Base-by-base conservation (phyloP, 495 filamentous ascomycete genomes). In the Talaromyces adpressus region DNA sequence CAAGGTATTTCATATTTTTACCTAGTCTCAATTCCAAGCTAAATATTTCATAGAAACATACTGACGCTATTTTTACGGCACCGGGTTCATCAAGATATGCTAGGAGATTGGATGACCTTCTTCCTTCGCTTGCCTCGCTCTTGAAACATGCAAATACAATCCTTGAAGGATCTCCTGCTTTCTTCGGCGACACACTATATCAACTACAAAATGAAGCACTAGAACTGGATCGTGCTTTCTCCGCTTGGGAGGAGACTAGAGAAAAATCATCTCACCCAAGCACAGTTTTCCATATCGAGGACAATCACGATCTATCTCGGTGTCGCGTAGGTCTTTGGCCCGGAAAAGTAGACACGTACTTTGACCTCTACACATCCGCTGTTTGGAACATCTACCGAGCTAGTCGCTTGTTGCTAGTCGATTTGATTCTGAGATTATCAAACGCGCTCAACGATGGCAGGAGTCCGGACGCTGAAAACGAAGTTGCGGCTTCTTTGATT, bases 361-460 rank as follows among this genome's bases (percentile, higher is more conserved):
- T 71, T 49, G 70, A 71, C n/a, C 62, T 63, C 14, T 74, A 72
- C 62, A 63, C 72, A 34, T 71, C 70, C 0, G 61, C 57, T 2
- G 62, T 73, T 4, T 76, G 73, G 73, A 76, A 76, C 29, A 54
- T 67, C 5, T 73, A 66, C 29, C 72, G 73, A 9, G 57, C 63
- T 16, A 67, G 65, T 49, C 69, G 70, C 47, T 68, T 72, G 29
- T 59, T 67, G 14, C 64, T 72, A 6, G 54, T 68, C 1, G 56
- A 65, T 25, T 49, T 69, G 5, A 70, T 68, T 29, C 23, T 66
- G 0, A 53, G 59, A 12, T 49, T 72, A 5, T 64, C 67, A 0
- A 54, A 61, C 30, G 59, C 58, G 3, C 32, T 66, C 6, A 34
- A 67, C 25, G 62, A 68, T 36, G 47, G 11, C 1, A 16, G 25